Base-by-base conservation (phyloP, 352 stramenopile species). In the Elongisporangium undulatum region DNA sequence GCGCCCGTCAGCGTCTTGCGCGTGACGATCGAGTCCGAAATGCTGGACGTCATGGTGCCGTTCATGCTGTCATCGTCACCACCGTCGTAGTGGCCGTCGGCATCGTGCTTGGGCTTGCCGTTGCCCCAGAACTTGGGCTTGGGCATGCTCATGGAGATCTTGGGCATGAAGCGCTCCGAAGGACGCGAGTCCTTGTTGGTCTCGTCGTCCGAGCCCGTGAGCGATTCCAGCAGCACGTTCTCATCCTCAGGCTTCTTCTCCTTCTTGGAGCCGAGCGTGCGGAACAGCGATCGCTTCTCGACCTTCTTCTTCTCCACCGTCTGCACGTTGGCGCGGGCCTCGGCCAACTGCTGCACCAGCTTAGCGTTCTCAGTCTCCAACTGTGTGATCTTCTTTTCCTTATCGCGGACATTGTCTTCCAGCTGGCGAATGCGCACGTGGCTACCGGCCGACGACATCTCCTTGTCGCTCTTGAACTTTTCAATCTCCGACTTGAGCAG, bases 181-280 rank as follows among this genome's bases (percentile, higher is more conserved):
- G 66, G 57, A 34, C 82, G 77, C 16, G 73, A 87, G 53, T 70
- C 66, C 20, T 68, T 69, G 66, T 85, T 79, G 49, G 39, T 8
- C 29, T 41, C 29, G 45, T 94, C 85, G n/a, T 92, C 82, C 45
- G 82, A 76, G 26, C 82, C 77, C 1, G 85, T 94, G 2, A 94
- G 68, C 54, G 85, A 94, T 67, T 94, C 82, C 59, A 92, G 64
- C 29, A 90, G 68, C 51, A 90, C 77, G 21, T 62, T 75, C 39
- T 82, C 70, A 17, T 74, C 71, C 1, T 67, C 63, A 16, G 67
- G 62, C 62, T 85, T 85, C 58, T 72, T 77, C 51, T 90, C 83
- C 66, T 92, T 93, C 77, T 94, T 94, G 5, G 84, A 85, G 10
- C 81, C 85, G n/a, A 92, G 63, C 54, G 82, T 92, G 56, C 85